Evolutionary conservation across 148 eudicot genomes (phyloP).

Genomic region (Vaccinium macrocarpon): DNA sequence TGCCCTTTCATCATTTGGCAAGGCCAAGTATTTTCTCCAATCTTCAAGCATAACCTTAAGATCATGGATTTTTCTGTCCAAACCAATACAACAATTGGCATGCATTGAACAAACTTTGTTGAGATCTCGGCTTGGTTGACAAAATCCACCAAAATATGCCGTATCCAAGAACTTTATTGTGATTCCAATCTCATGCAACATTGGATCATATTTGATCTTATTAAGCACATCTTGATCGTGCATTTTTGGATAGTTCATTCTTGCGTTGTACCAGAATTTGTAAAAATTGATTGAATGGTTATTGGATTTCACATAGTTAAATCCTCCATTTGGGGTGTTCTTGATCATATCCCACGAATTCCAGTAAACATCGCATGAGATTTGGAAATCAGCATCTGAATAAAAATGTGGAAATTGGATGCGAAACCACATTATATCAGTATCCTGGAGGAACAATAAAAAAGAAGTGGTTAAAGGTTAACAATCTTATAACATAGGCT

Average conservation of each 20-base stretch:
- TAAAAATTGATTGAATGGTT: constrained; percentile 37
- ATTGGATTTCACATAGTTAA: constrained; percentile 47
- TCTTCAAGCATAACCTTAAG: constrained; percentile 45
- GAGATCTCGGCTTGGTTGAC: constrained; percentile 50
- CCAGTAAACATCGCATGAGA: constrained; percentile 46
- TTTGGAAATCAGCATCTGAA: constrained; percentile 46
- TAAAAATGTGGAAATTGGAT: constrained; percentile 49
- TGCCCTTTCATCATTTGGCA: constrained; percentile 12
- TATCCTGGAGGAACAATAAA: constrained; percentile 34
- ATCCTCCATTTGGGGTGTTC: constrained; percentile 48
- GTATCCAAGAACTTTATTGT: constrained; percentile 46
- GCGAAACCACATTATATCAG: constrained; percentile 63
- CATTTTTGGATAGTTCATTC: constrained; percentile 25
- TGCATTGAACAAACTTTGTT: constrained; percentile 61
- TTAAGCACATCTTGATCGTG: constrained; percentile 64
- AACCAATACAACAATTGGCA: constrained; percentile 64
- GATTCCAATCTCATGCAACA: constrained; percentile 30
- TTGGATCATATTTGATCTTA: constrained; percentile 29
- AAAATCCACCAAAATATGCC: constrained; percentile 53
- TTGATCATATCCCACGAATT: constrained; percentile 15
- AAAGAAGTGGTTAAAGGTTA: background rate
- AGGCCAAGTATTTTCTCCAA: constrained; percentile 44
- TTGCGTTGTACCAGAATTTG: constrained; percentile 40
- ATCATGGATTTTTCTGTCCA: constrained; percentile 46
- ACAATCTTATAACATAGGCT: background rate